These are phyloP conservation scores for Talaromyces sp. DNA, from an alignment of 2,329 filamentous ascomycete genomes.

Conservation along the genomic window DNA sequence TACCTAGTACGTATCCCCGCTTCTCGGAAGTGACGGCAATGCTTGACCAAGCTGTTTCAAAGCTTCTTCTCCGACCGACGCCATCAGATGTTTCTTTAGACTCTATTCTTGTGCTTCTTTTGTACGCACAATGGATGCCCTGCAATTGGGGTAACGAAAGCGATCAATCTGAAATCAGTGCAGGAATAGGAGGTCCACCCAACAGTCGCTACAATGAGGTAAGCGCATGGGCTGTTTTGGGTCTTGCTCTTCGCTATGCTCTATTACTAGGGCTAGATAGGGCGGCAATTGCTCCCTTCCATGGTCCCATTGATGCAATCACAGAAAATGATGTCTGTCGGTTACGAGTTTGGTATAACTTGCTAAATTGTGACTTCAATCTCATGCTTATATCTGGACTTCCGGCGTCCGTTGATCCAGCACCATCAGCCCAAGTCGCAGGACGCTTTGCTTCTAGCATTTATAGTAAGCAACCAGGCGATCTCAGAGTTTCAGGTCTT, in stretches of 20 bases:
- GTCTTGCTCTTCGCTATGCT: conserved; percentile 23
- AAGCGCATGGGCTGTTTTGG: conserved; percentile 24
- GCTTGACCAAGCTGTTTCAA: conserved; percentile 11
- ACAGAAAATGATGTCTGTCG: conserved; percentile 19
- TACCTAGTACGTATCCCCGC: neutral
- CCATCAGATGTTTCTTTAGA: conserved; percentile 23
- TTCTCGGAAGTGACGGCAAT: conserved; percentile 14
- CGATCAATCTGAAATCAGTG: neutral
- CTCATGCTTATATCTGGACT: conserved; percentile 24
- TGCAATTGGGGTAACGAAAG: conserved; percentile 18
- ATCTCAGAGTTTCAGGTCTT: conserved; percentile 22
- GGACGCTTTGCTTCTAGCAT: conserved; percentile 18
- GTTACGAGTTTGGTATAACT: conserved; percentile 24
- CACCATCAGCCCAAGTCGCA: conserved; percentile 19
- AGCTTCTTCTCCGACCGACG: conserved; percentile 13
- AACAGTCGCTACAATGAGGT: conserved; percentile 24
- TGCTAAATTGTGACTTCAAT: conserved; percentile 25
- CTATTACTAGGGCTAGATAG: conserved; percentile 21
- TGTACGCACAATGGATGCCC: conserved; percentile 27
- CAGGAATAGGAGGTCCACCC: neutral
- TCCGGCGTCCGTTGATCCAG: conserved; percentile 23
- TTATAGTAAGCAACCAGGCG: conserved; percentile 20
- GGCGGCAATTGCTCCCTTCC: conserved; percentile 19
- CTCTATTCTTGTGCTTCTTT: conserved; percentile 22
- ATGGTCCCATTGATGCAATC: neutral